Conservation (phyloP, 805 yeast genomes). For the Clavispora santaluciae region DNA sequence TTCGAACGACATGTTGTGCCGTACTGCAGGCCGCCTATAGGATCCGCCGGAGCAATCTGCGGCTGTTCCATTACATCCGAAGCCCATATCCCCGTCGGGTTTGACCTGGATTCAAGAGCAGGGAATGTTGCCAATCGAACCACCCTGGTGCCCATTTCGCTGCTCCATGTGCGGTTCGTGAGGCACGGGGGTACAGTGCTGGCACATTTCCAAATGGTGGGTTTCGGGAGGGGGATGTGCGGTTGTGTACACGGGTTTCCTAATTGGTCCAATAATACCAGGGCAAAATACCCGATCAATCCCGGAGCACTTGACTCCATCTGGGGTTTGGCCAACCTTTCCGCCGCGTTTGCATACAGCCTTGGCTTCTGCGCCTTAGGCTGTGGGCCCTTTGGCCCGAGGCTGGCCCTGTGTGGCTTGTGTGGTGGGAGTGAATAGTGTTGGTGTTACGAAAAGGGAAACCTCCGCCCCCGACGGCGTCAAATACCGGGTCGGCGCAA, state of each 20-base stretch:
- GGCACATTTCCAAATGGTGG: too few species aligned
- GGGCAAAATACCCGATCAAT: neutral
- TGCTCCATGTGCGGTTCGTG: too few species aligned
- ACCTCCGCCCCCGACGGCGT: too few species aligned
- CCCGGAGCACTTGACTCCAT: neutral
- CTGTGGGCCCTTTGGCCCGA: too few species aligned
- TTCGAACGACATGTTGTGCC: neutral
- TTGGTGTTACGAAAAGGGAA: too few species aligned
- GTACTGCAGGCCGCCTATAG: neutral
- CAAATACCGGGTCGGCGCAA: too few species aligned
- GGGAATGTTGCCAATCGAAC: too few species aligned
- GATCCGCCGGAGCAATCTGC: slow-evolving; percentile 1
- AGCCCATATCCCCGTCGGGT: neutral
- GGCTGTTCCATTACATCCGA: neutral
- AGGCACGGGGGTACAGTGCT: too few species aligned
- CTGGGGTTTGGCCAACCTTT: neutral
- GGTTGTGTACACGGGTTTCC: neutral
- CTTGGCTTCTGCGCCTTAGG: neutral
- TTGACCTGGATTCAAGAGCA: neutral
- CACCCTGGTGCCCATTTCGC: too few species aligned
- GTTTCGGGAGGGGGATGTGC: neutral
- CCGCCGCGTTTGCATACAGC: neutral
- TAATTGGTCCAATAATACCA: neutral
- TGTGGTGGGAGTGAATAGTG: too few species aligned
- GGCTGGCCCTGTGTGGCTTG: too few species aligned